These are phyloP conservation scores for Colletotrichum incanum DNA, from an alignment of 2,329 filamentous ascomycete genomes.

Conservation along the genomic window DNA sequence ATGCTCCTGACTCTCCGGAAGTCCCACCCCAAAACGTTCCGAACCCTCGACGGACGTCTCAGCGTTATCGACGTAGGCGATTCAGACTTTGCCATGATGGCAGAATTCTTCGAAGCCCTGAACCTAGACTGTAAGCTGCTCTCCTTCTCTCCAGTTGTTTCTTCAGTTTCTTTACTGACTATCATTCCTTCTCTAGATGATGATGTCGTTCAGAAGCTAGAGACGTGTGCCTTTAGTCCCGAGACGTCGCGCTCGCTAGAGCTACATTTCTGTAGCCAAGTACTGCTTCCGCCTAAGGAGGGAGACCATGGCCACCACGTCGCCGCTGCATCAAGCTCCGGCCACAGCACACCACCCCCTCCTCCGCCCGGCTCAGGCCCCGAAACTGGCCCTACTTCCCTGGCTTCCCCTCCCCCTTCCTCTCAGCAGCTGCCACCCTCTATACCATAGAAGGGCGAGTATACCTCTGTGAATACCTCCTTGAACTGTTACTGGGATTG, in stretches of 20 bases:
- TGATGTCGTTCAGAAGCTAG: slow-evolving; percentile 50
- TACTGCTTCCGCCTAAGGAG: slow-evolving; percentile 56
- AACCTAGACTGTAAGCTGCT: slow-evolving; percentile 70
- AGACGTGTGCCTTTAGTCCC: slow-evolving; percentile 43
- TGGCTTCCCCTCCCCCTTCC: slow-evolving; percentile 1
- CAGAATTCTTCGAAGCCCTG: slow-evolving; percentile 69
- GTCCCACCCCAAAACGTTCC: slow-evolving; percentile 68
- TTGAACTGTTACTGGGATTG: neutral
- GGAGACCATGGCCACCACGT: slow-evolving; percentile 35
- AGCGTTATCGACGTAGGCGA: slow-evolving; percentile 62
- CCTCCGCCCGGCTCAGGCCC: slow-evolving; percentile 8
- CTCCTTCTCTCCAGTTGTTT: neutral
- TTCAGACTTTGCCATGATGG: slow-evolving; percentile 53
- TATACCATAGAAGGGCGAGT: slow-evolving; percentile 17
- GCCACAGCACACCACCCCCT: slow-evolving; percentile 34
- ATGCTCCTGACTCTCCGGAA: slow-evolving; percentile 75
- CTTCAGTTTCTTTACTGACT: neutral
- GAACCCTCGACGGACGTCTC: slow-evolving; percentile 64
- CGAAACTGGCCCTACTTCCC: neutral
- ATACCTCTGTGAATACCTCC: neutral
- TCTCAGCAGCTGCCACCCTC: slow-evolving; percentile 4
- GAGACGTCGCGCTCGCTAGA: slow-evolving; percentile 65
- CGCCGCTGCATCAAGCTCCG: slow-evolving; percentile 35
- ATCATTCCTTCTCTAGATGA: slow-evolving; percentile 34
- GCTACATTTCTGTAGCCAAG: slow-evolving; percentile 65